phyloP scores from a whole-genome alignment of 169 alveolate genomes.

The Eimeria sp. region DNA sequence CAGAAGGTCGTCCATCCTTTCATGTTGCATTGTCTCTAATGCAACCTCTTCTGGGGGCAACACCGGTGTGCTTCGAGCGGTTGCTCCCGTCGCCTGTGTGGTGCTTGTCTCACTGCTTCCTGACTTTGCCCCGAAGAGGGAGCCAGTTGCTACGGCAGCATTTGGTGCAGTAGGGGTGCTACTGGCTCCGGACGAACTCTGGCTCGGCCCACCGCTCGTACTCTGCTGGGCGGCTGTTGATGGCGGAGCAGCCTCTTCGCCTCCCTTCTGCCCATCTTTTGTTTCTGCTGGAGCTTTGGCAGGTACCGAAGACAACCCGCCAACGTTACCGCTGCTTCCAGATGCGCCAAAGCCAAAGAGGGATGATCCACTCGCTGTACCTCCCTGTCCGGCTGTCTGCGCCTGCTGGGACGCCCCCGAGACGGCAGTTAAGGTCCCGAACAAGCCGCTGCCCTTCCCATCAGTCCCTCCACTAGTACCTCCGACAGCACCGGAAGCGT shows the following conservation, averaged over 20 bases:
- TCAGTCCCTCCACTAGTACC: constrained; percentile 19
- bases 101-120: constrained; percentile 15
- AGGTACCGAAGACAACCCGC: not conserved
- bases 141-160: not conserved
- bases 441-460: constrained; percentile 66
- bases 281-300: constrained; percentile 21
- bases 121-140: constrained; percentile 25
- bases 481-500: constrained; percentile 2
- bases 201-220: constrained; percentile 35
- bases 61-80: constrained; percentile 5
- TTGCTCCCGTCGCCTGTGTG: not conserved
- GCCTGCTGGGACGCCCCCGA: constrained; percentile 15
- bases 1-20: constrained; percentile 73
- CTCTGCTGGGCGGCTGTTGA: constrained; percentile 36
- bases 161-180: not conserved
- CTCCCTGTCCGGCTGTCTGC: constrained; percentile 33
- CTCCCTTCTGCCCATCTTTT: constrained; percentile 47
- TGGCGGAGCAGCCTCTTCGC: constrained; percentile 34
- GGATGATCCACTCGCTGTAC: constrained; percentile 1
- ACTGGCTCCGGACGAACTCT: constrained; percentile 13
- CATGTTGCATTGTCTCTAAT: constrained; percentile 81
- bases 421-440: constrained; percentile 22
- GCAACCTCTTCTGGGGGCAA: constrained; percentile 79
- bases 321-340: constrained; percentile 18
- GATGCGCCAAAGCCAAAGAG: constrained; percentile 22